phyloP scores from a whole-genome alignment of 257 asterid species.

The Jacaranda mimosifolia region DNA sequence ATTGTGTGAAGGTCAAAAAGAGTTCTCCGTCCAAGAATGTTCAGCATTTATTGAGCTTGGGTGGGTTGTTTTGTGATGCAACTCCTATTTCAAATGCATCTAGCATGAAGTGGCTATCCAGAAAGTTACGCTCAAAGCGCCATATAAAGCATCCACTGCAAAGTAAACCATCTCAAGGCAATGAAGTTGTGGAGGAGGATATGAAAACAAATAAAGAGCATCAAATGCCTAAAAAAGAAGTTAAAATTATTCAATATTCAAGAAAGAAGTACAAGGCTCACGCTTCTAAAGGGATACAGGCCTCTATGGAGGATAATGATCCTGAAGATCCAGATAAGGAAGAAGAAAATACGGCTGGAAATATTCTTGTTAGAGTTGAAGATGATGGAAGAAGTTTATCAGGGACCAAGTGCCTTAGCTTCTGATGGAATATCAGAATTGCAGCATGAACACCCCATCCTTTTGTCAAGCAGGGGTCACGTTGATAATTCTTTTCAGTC shows the following conservation, averaged over 20 bases:
- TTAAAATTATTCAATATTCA: slow-evolving; percentile 69
- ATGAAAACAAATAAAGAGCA: slow-evolving; percentile 39
- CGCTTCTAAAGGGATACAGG: slow-evolving; percentile 39
- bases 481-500: no score
- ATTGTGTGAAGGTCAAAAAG: slow-evolving; percentile 71
- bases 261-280: slow-evolving; percentile 67
- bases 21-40: slow-evolving; percentile 56
- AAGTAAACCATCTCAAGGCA: slow-evolving; percentile 41
- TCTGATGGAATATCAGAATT: no score
- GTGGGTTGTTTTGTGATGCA: slow-evolving; percentile 60
- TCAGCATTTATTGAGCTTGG: slow-evolving; percentile 68
- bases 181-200: slow-evolving; percentile 38
- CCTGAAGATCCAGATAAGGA: slow-evolving; percentile 33
- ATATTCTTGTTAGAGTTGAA: slow-evolving; percentile 35
- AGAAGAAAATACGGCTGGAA: slow-evolving; percentile 17
- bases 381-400: slow-evolving; percentile 31
- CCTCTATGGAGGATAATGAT: slow-evolving; percentile 37
- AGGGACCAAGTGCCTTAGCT: slow-evolving; percentile 29
- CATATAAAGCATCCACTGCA: slow-evolving; percentile 38
- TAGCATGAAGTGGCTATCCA: slow-evolving; percentile 68
- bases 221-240: slow-evolving; percentile 44
- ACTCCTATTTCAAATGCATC: slow-evolving; percentile 46
- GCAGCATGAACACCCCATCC: no score
- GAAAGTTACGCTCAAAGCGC: slow-evolving; percentile 82
- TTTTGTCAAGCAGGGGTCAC: no score